Percentiles rank a stretch among this genome's conserved stretches.
Evolutionary conservation across 805 yeast species (phyloP).

Genomic region (Maudiozyma saulgeensis): DNA sequence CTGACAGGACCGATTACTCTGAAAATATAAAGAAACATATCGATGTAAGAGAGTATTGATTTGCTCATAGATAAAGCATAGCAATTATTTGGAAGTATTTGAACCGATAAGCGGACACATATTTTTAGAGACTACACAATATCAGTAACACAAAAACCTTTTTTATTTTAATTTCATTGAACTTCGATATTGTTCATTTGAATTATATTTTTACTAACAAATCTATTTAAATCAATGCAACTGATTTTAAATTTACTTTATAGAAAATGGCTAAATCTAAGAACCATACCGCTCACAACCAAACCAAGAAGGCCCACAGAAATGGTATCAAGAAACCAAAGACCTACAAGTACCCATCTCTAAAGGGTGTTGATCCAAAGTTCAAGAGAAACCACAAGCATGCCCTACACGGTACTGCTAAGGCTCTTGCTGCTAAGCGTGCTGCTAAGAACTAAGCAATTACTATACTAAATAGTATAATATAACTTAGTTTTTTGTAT

Average conservation of each 20-base stretch:
- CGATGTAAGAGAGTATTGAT: too few species aligned
- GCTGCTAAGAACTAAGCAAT: constrained; percentile 30
- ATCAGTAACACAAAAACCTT: too few species aligned
- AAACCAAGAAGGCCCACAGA: constrained; percentile 98
- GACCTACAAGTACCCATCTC: constrained; percentile 95
- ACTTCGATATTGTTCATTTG: not conserved
- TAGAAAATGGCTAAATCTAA: constrained; percentile 90
- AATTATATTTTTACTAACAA: constrained; percentile 1
- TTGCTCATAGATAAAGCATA: too few species aligned
- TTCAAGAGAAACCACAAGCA: constrained; percentile 99
- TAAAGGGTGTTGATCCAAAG: constrained; percentile 98
- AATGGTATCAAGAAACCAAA: constrained; percentile 99
- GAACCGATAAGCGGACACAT: too few species aligned
- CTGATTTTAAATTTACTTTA: not conserved
- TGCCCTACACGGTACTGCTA: constrained; percentile 96
- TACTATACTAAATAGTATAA: not conserved
- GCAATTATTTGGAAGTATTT: too few species aligned
- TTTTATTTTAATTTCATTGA: too few species aligned
- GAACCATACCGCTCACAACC: constrained; percentile 99
- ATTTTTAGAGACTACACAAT: too few species aligned
- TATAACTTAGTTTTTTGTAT: not conserved
- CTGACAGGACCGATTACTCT: too few species aligned
- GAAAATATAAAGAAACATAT: too few species aligned
- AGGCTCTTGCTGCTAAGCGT: constrained; percentile 79
- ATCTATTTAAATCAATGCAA: not conserved